Base-by-base conservation (phyloP, 768 basidiomycete species). In the Clitopilus hobsonii region DNA sequence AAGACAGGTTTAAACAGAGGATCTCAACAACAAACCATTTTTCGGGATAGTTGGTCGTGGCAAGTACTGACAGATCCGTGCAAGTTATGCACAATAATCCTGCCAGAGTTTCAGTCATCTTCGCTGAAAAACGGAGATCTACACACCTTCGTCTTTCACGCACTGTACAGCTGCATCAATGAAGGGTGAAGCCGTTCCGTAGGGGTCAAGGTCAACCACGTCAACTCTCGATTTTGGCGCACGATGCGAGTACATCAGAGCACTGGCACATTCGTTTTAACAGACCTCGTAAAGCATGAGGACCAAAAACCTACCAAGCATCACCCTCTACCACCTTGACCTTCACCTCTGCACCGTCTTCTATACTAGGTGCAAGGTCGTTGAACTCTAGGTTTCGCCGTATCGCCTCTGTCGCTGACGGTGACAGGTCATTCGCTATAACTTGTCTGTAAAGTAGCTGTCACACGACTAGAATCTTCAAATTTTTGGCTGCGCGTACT, bases 11-110 rank as follows among this genome's bases (percentile, higher is more conserved):
- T 48, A 14, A 13, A 38, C 38, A n/a, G 38, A 18, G 18, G 20
- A 74, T 57, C 61, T n/a, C n/a, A n/a, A n/a, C n/a, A n/a, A n/a
- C n/a, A n/a, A n/a, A 93, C 96, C 93, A 94, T 83, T 99, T 99
- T 68, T 99, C 97, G 3, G 95, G 88, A 67, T 90, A 97, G 67
- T 98, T 98, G 10, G 81, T 85, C 1, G 94, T 94, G 0, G 95
- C 97, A 22, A 98, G 78, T 8, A 99, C 94, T 6, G 94, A 83
- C 57, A 97, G 76, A 68, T 99, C 97, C 1, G 97, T 99, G 71
- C 97, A 98, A 23, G 97, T 99, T 32, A 99, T 87, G 62, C 92
- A 94, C 1, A 99, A 76, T 26, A 99, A 72, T 51, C 96, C 94
- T 94, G 47, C 36, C 3, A 57, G 20, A n/a, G 11, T 29, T 41